Conservation (phyloP, 2,329 filamentous ascomycete genomes). For the Fusarium haematococcum region DNA sequence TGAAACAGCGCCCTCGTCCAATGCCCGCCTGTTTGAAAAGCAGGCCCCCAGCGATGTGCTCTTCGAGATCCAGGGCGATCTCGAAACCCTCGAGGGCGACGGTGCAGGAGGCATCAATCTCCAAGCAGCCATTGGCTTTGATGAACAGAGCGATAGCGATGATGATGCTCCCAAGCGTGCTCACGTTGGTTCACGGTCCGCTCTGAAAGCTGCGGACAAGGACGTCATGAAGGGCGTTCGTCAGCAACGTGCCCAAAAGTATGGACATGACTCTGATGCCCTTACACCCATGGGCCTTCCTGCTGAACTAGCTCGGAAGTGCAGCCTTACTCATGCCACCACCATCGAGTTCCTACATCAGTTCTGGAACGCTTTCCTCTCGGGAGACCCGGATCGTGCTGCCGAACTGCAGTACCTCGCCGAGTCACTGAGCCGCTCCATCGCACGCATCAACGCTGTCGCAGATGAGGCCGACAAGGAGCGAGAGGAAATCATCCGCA, state of each 20-base stretch:
- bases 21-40: constrained; percentile 69
- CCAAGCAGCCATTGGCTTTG: constrained; percentile 73
- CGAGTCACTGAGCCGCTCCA: constrained; percentile 82
- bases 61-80: constrained; percentile 70
- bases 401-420: constrained; percentile 84
- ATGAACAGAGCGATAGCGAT: constrained; percentile 77
- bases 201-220: constrained; percentile 72
- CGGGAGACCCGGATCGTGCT: constrained; percentile 84
- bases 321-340: constrained; percentile 83
- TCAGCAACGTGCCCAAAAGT: constrained; percentile 70
- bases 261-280: constrained; percentile 61
- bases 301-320: constrained; percentile 67
- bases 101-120: constrained; percentile 68
- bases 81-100: constrained; percentile 64
- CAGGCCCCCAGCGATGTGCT: constrained; percentile 79
- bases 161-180: constrained; percentile 66
- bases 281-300: constrained; percentile 67
- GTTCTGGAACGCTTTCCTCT: constrained; percentile 94
- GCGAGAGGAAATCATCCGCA: constrained; percentile 73
- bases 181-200: constrained; percentile 77
- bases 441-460: constrained; percentile 83
- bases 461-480: constrained; percentile 83
- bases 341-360: constrained; percentile 97
- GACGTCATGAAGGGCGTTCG: constrained; percentile 75
- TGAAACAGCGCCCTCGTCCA: constrained; percentile 59